A percentile compares a stretch with the other conserved stretches of the same genome.
Evolutionary conservation across 768 basidiomycete genomes (phyloP).

Genomic region (Vararia minispora): DNA sequence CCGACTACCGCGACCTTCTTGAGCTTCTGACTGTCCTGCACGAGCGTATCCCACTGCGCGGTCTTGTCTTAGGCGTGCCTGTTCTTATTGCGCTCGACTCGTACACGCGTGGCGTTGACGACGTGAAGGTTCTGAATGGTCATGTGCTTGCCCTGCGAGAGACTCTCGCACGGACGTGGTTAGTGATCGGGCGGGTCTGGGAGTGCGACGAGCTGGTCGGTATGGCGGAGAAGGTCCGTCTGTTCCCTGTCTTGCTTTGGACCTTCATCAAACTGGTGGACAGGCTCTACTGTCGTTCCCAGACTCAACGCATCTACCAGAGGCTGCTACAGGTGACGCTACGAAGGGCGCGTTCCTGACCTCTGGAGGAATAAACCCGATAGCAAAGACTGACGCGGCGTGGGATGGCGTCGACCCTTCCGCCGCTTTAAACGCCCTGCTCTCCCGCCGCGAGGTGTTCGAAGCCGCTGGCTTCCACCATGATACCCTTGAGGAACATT

Average conservation of each 20-base stretch:
- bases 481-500: slow-evolving; percentile 10
- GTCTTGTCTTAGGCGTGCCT: slow-evolving; percentile 67
- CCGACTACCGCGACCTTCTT: slow-evolving; percentile 67
- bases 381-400: not conserved
- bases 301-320: slow-evolving; percentile 6
- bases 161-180: slow-evolving; percentile 55
- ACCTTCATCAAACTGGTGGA: not conserved
- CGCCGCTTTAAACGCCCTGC: slow-evolving; percentile 4
- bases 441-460: slow-evolving; percentile 3
- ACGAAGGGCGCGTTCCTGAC: too few relatives aligned
- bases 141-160: slow-evolving; percentile 49
- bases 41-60: slow-evolving; percentile 62
- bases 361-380: slow-evolving; percentile 5
- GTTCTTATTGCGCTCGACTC: slow-evolving; percentile 73
- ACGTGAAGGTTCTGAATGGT: slow-evolving; percentile 26
- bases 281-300: slow-evolving; percentile 9
- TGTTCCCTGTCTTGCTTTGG: not conserved
- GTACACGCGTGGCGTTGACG: slow-evolving; percentile 35
- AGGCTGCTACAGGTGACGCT: not conserved
- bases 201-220: slow-evolving; percentile 41
- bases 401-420: slow-evolving; percentile 9
- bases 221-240: slow-evolving; percentile 43
- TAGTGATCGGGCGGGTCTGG: slow-evolving; percentile 62
- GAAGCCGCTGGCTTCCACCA: slow-evolving; percentile 12
- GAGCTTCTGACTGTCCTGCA: slow-evolving; percentile 59